Evolutionary conservation across 1,284 basidiomycete genomes (phyloP).

Genomic region (Rhodotorula glutinis): DNA sequence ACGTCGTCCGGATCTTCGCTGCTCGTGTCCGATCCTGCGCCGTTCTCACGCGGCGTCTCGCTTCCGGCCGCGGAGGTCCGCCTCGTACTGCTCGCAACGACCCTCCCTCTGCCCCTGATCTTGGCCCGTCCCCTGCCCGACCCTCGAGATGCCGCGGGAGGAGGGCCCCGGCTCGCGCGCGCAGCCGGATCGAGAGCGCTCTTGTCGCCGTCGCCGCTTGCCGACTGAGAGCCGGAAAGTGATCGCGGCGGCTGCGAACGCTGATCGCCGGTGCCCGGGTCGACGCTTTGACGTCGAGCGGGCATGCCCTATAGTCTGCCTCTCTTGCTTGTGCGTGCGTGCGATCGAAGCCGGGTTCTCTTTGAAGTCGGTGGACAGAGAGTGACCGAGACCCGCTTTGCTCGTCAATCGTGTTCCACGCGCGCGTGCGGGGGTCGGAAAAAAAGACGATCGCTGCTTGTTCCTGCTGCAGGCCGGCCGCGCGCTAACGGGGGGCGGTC

Average conservation of each 20-base stretch:
- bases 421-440: not conserved
- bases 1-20: not conserved
- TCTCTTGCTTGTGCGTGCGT: too few relatives aligned
- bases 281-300: slow-evolving; percentile 1
- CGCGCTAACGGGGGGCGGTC: too few relatives aligned
- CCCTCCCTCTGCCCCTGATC: not conserved
- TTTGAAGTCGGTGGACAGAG: too few relatives aligned
- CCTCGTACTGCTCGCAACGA: not conserved
- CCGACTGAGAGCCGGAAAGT: not conserved
- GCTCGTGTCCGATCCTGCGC: not conserved
- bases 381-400: too few relatives aligned
- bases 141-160: not conserved
- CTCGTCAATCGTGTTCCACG: too few relatives aligned
- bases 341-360: too few relatives aligned
- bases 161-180: not conserved
- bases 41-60: not conserved
- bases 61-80: not conserved
- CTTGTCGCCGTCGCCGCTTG: not conserved
- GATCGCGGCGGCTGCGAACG: not conserved
- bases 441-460: not conserved
- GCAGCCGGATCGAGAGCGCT: not conserved
- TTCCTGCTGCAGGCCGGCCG: too few relatives aligned
- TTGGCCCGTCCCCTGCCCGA: not conserved
- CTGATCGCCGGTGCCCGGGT: not conserved
- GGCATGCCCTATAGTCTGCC: not conserved